Base-by-base conservation (phyloP, 192 early-diverging fungal species). In the Spizellomyces sp. region DNA sequence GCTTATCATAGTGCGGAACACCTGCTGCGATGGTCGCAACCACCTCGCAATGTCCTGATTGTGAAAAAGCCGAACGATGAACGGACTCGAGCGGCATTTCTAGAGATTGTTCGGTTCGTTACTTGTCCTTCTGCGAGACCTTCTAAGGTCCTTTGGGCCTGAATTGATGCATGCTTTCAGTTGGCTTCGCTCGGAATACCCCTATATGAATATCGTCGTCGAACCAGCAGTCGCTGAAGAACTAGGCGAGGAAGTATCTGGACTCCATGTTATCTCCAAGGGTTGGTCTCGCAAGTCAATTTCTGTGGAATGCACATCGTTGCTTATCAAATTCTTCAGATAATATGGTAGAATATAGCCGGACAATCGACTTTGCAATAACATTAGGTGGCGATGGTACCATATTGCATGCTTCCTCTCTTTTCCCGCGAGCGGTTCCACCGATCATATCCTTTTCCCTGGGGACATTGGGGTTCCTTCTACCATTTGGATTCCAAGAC, bases 341-440 rank as follows among this genome's bases (percentile, higher is more conserved):
- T 19, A 52, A 50, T 41, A 19, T 12, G 9, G 61, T 57, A 15
- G 69, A 65, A 8, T 46, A 48, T 1, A 19, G 52, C 45, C 41
- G 64, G 21, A 79, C 84, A 0, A 87, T 93, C 0, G 94, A 96
- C 74, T 90, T 94, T 73, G 93, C 90, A 6, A 83, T 96, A n/a
- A 94, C 94, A n/a, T 80, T 96, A 14, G 95, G 94, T 45, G 94
- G 95, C 41, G 94, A 96, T 70, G 95, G 95, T 21, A 96, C 95
- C 6, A 90, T 96, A 57, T 82, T 96, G 62, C 93, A 96, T 68
- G 81, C 91, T 2, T 92, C 92, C 4, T 92, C 90, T 8, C 75
- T 96, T 41, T 96, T 96, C 75, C 83, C 84, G 14, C 74, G 79
- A 21, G 77, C 81, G 9, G 90, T 90, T 7, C 95, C 95, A 22